These are phyloP conservation scores for Pouteria glomerata DNA, from an alignment of 148 eudicot species.

Conservation along the genomic window DNA sequence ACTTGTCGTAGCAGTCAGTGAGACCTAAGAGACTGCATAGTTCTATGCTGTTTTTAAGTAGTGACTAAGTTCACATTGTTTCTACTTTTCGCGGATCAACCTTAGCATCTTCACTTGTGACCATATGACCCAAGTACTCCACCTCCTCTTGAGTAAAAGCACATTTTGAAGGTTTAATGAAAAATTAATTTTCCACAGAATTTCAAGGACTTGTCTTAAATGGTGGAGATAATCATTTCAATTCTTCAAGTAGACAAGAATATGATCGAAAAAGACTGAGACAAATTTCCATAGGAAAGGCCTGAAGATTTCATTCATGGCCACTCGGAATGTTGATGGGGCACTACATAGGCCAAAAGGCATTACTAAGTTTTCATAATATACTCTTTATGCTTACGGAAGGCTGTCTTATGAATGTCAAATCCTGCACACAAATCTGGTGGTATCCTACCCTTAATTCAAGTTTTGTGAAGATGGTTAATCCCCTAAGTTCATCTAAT, in stretches of 20 bases:
- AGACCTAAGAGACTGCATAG: background rate
- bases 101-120: background rate
- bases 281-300: background rate
- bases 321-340: background rate
- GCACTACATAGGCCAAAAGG: no score
- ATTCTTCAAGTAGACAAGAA: background rate
- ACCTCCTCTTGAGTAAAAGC: background rate
- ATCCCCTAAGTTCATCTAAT: background rate
- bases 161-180: background rate
- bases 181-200: no score
- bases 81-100: background rate
- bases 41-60: no score
- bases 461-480: background rate
- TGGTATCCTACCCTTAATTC: background rate
- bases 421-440: background rate
- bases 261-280: background rate
- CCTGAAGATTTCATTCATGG: background rate
- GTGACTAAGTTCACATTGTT: background rate
- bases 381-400: no score
- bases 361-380: no score
- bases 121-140: background rate
- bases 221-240: no score
- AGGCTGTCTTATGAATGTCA: no score
- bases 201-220: no score
- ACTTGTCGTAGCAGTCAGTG: background rate